Conservation (phyloP, 75 land plant species). For the Pinus tabuliformis region DNA sequence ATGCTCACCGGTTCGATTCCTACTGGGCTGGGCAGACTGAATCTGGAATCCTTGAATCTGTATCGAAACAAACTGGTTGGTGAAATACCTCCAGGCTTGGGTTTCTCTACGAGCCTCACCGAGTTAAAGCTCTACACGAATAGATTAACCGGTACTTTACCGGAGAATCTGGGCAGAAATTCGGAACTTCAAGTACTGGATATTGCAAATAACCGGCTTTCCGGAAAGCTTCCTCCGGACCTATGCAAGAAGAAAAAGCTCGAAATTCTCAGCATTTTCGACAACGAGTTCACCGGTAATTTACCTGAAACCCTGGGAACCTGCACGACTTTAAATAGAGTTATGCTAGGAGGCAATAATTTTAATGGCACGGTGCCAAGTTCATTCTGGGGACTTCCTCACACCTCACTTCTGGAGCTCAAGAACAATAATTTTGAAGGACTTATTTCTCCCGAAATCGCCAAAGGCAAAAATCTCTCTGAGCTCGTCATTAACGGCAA, state of each 20-base stretch:
- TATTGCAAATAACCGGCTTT: conserved; percentile 47
- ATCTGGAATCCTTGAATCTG: conserved; percentile 65
- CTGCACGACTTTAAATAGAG: conserved; percentile 46
- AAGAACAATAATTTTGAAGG: conserved; percentile 52
- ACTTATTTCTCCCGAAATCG: conserved; percentile 37
- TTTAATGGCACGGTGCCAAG: conserved; percentile 54
- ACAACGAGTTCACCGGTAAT: conserved; percentile 57
- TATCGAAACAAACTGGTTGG: conserved; percentile 56
- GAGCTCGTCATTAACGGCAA: conserved; percentile 11
- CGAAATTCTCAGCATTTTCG: conserved; percentile 48
- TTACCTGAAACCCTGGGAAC: conserved; percentile 46
- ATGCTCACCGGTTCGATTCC: conserved; percentile 58
- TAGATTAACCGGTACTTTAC: conserved; percentile 42
- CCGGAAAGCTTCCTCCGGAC: conserved; percentile 55
- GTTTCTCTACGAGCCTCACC: conserved; percentile 27
- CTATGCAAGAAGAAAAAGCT: conserved; percentile 52
- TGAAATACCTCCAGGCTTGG: conserved; percentile 37
- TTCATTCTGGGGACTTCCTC: conserved; percentile 59
- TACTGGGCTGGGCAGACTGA: conserved; percentile 34
- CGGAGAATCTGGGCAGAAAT: conserved; percentile 41
- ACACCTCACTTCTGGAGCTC: conserved; percentile 55
- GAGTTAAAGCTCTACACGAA: conserved; percentile 56
- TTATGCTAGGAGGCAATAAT: conserved; percentile 44
- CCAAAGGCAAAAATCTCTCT: conserved; percentile 35
- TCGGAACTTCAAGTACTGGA: conserved; percentile 50